Evolutionary conservation across 805 yeast species (phyloP), one percentile per base, ranked within the genome.

Genomic region (Dipodascus albidus): DNA sequence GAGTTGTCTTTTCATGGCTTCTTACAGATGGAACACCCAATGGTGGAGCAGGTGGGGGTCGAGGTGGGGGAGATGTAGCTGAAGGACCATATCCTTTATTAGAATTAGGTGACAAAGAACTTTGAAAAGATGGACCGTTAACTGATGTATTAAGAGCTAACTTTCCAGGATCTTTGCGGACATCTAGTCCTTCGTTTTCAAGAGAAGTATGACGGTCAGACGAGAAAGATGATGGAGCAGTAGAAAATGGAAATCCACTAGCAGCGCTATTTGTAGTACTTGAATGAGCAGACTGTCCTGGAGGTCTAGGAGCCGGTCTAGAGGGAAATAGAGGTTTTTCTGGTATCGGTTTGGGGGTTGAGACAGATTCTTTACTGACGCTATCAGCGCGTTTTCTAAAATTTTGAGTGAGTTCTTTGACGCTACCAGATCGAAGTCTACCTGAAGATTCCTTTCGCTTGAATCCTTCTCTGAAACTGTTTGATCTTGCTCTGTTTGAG

Each of bases 31-130:
- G 62, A 11, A 66, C 70, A 0, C 69, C 70, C 15, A 68, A 69
- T 57, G 74, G 75, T 60, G 74, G 78, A 62, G 70, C 74, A 52
- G 71, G 71, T 2, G 71, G 67, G 1, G 72, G 72, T 21, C 72
- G 57, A 1, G 71, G 71, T 15, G 61, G 61, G 22, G 60, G 54
- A 2, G 59, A 47, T 1, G 54, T 24, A 15, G 54, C 38, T 2
- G 58, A 47, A 17, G 57, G 27, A 8, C 49, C 31, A n/a, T 24
- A 17, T 17, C n/a, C 11, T 11, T n/a, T 19, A 23, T 38, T 38
- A 4, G 44, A 38, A 14, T 8, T n/a, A 20, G n/a, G 52, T 22
- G 35, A 48, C 27, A 14, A 47, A 22, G 50, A 38, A 24, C 9
- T 15, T 21, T 20, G 50, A 38, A 17, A 38, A n/a, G 35, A 42